Percentiles rank a stretch among this genome's conserved stretches.
Conservation (phyloP, 1,284 basidiomycete species). For the Malassezia globosa region DNA sequence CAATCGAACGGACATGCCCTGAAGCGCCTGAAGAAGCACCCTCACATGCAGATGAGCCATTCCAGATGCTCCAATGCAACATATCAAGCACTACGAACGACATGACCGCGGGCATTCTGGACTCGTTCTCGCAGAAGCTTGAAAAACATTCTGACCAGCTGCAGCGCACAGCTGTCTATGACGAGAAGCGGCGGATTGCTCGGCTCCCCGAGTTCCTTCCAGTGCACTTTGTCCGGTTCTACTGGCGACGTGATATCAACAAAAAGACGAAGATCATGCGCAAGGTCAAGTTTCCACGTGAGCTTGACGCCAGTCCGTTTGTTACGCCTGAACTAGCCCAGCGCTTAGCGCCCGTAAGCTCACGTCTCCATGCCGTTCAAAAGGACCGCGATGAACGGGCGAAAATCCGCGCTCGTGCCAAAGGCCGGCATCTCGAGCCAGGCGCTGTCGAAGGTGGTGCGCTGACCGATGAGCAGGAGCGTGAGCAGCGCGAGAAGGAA, state of each 20-base stretch:
- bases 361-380: slow-evolving; percentile 64
- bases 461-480: slow-evolving; percentile 57
- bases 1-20: slow-evolving; percentile 54
- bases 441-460: slow-evolving; percentile 50
- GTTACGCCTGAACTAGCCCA: slow-evolving; percentile 66
- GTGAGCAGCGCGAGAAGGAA: slow-evolving; percentile 49
- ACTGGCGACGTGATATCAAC: slow-evolving; percentile 79
- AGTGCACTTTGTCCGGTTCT: slow-evolving; percentile 88
- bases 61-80: slow-evolving; percentile 85
- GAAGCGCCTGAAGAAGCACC: slow-evolving; percentile 71
- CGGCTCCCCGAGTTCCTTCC: slow-evolving; percentile 71
- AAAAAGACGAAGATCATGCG: slow-evolving; percentile 59
- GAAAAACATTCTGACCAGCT: slow-evolving; percentile 74
- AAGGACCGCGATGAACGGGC: slow-evolving; percentile 72
- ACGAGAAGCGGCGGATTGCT: slow-evolving; percentile 68
- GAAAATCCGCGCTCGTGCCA: slow-evolving; percentile 67
- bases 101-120: slow-evolving; percentile 73
- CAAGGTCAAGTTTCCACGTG: slow-evolving; percentile 79
- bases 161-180: slow-evolving; percentile 69
- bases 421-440: slow-evolving; percentile 47
- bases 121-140: slow-evolving; percentile 69
- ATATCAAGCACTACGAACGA: slow-evolving; percentile 77
- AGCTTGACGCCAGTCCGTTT: slow-evolving; percentile 76
- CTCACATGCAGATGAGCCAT: slow-evolving; percentile 59
- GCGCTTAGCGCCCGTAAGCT: slow-evolving; percentile 60